Base-by-base conservation (phyloP, 2,329 filamentous ascomycete genomes). In the Chrysoporthe cubensis region DNA sequence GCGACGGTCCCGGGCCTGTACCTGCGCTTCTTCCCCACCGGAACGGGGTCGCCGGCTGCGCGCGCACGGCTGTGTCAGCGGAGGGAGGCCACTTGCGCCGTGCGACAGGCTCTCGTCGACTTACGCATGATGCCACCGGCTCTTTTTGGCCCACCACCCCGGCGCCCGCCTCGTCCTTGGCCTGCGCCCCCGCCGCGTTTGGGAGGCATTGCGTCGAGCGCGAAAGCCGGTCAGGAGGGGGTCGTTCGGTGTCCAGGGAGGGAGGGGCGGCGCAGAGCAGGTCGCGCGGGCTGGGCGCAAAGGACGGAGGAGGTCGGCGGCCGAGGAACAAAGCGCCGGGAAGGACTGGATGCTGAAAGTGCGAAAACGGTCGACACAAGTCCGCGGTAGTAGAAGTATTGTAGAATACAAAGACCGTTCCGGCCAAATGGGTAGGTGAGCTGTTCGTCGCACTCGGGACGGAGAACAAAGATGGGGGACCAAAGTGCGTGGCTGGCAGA, bases 1-100 rank as follows among this genome's bases (percentile, higher is more conserved):
- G 96, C 95, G 72, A 93, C 86, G 56, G 94, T 97, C 76, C 94
- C 94, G 1, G 91, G 91, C 66, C 83, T 87, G 76, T 93, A 94
- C 72, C 91, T 87, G 71, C 86, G 86, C 72, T 85, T 87, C 72
- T 85, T 84, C 68, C 80, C 81, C 68, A 85, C 82, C 1, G 91
- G 91, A 58, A 92, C 81, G 42, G 91, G 91, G 74, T 94, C 91
- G 69, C 91, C 91, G 73, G 91, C 91, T 93, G 69, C 48, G 18
- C 66, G 16, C 66, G 13, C 16, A 52, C 40, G n/a, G 26, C 70
- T 68, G 64, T 37, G 76, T 78, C 71, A 76, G 71, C 68, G 14
- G 63, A 16, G n/a, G 32, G n/a, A 32, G 8, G n/a, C 40, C 44
- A 40, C 61, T 56, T 44, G 43, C 43, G 37, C n/a, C 40, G 44